These are phyloP conservation scores for Lasiodiplodia hormozganensis DNA, from an alignment of 2,329 filamentous ascomycete species.

Conservation along the genomic window DNA sequence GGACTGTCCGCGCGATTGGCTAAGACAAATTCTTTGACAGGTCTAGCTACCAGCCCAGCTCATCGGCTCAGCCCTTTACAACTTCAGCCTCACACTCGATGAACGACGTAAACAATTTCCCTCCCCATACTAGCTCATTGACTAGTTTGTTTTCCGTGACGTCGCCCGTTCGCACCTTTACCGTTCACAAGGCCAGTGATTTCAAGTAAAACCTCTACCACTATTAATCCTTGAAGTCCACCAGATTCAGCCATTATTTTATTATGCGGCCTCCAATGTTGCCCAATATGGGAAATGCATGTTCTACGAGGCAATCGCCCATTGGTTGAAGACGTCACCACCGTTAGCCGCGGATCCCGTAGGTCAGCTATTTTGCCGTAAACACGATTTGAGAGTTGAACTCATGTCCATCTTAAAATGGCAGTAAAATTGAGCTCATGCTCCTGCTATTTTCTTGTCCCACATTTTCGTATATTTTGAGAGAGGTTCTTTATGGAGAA, in stretches of 20 bases:
- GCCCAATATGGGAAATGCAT: slow-evolving; percentile 50
- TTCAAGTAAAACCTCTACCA: slow-evolving; percentile 49
- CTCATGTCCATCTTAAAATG: too few species aligned
- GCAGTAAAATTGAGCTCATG: too few species aligned
- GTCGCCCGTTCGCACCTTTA: slow-evolving; percentile 53
- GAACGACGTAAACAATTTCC: slow-evolving; percentile 60
- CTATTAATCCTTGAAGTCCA: slow-evolving; percentile 37
- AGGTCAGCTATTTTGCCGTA: too few species aligned
- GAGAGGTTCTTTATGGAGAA: too few species aligned
- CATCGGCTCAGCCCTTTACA: slow-evolving; percentile 51
- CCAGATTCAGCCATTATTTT: slow-evolving; percentile 52
- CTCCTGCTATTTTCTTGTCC: too few species aligned
- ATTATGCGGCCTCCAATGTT: slow-evolving; percentile 49
- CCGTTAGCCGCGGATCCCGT: neutral
- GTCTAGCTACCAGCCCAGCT: slow-evolving; percentile 32
- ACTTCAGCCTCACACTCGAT: slow-evolving; percentile 51
- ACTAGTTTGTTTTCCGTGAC: slow-evolving; percentile 51
- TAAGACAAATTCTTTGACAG: neutral
- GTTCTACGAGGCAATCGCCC: slow-evolving; percentile 48
- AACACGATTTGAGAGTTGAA: too few species aligned
- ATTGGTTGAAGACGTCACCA: slow-evolving; percentile 31
- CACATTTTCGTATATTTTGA: too few species aligned
- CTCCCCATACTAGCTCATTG: slow-evolving; percentile 54
- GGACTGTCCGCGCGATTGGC: neutral
- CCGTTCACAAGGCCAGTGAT: slow-evolving; percentile 43